phyloP scores from a whole-genome alignment of 495 filamentous ascomycete species.

The Hypoxylon crocopeplum region DNA sequence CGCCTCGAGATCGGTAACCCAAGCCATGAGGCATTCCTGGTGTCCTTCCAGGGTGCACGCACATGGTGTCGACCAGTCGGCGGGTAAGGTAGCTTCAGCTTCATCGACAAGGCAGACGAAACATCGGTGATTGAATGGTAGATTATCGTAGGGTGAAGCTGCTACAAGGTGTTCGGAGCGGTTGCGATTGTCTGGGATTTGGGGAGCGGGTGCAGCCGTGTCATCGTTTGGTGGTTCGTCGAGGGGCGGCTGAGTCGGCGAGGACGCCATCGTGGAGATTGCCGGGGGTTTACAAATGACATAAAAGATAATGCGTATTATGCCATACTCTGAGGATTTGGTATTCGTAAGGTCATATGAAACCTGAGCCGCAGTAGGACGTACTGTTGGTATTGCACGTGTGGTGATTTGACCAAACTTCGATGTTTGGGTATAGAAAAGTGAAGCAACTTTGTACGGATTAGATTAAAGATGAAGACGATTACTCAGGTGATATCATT shows the following conservation, averaged over 20 bases:
- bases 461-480: too few species aligned
- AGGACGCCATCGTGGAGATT: constrained; percentile 29
- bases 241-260: background rate
- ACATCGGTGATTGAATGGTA: constrained; percentile 68
- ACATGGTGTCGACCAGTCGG: constrained; percentile 87
- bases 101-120: constrained; percentile 93
- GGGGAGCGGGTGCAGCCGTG: constrained; percentile 11
- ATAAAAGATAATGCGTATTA: background rate
- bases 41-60: constrained; percentile 89
- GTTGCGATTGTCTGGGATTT: constrained; percentile 22
- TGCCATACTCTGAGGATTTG: constrained; percentile 11
- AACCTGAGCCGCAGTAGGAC: too few species aligned
- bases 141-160: constrained; percentile 15
- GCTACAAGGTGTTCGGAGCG: constrained; percentile 19
- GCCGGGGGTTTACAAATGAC: too few species aligned
- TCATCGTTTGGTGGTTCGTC: constrained; percentile 2
- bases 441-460: too few species aligned
- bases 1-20: constrained; percentile 82
- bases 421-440: too few species aligned
- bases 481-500: too few species aligned
- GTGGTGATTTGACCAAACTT: too few species aligned
- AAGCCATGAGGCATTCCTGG: constrained; percentile 86
- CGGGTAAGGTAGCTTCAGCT: constrained; percentile 68
- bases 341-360: background rate
- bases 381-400: too few species aligned